These are phyloP conservation scores for Vanrija pseudolonga DNA, from an alignment of 1,284 basidiomycete species.

Conservation along the genomic window DNA sequence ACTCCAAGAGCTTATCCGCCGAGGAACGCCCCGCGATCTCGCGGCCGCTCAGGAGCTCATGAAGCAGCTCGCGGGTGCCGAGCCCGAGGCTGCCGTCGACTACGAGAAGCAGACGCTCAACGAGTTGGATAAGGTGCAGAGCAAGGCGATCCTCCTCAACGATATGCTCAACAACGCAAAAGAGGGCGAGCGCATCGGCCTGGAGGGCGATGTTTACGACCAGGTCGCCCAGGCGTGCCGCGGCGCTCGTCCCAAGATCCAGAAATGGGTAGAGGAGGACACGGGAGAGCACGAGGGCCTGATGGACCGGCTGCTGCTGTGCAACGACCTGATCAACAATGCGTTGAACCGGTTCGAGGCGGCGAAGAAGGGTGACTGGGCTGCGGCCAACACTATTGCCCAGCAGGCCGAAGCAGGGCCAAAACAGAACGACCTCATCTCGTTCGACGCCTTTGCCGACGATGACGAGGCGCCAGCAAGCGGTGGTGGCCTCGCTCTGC, in stretches of 20 bases:
- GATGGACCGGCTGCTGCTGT: slow-evolving; percentile 87
- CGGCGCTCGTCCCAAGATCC: slow-evolving; percentile 86
- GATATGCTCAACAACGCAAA: slow-evolving; percentile 96
- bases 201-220: slow-evolving; percentile 89
- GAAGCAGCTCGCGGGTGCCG: slow-evolving; percentile 92
- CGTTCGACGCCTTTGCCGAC: slow-evolving; percentile 50
- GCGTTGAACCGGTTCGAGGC: slow-evolving; percentile 85
- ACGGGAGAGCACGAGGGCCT: slow-evolving; percentile 73
- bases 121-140: slow-evolving; percentile 91
- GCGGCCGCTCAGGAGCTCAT: slow-evolving; percentile 96
- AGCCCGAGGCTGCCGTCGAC: slow-evolving; percentile 89
- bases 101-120: slow-evolving; percentile 83
- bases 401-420: slow-evolving; percentile 12
- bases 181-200: slow-evolving; percentile 68
- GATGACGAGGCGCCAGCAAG: slow-evolving; percentile 27
- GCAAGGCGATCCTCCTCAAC: slow-evolving; percentile 87
- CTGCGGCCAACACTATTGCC: slow-evolving; percentile 38
- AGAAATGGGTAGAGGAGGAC: slow-evolving; percentile 96
- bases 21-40: slow-evolving; percentile 92
- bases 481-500: slow-evolving; percentile 40
- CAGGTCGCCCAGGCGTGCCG: slow-evolving; percentile 85
- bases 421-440: slow-evolving; percentile 41
- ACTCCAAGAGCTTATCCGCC: slow-evolving; percentile 93
- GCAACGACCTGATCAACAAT: slow-evolving; percentile 96
- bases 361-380: slow-evolving; percentile 82